Evolutionary conservation across 306 rosid species (phyloP).

Genomic region (Begonia loranthoides): DNA sequence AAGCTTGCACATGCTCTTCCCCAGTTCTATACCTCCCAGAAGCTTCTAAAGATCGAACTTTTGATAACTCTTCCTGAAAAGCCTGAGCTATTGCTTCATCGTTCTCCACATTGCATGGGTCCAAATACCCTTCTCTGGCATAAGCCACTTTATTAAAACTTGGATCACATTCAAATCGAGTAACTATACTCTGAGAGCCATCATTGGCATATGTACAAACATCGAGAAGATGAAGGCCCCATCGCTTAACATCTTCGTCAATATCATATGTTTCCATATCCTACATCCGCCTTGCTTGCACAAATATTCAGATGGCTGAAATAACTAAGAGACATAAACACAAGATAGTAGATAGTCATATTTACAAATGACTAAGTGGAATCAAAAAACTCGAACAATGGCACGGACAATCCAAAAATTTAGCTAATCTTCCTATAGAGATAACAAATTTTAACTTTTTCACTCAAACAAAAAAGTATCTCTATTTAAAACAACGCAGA

Average conservation of each 20-base stretch:
- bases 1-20: constrained; percentile 31
- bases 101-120: constrained; percentile 38
- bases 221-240: constrained; percentile 91
- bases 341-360: too few relatives aligned
- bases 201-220: constrained; percentile 54
- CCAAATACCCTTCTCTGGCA: constrained; percentile 61
- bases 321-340: constrained; percentile 16
- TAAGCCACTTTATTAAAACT: constrained; percentile 51
- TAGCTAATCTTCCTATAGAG: too few relatives aligned
- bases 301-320: constrained; percentile 11
- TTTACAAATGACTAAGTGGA: too few relatives aligned
- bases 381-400: too few relatives aligned
- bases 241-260: constrained; percentile 80
- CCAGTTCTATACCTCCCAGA: constrained; percentile 28
- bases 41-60: constrained; percentile 37
- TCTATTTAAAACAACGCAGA: too few relatives aligned
- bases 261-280: constrained; percentile 35
- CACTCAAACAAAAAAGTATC: too few relatives aligned
- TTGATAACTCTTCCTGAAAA: constrained; percentile 66
- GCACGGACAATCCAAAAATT: too few relatives aligned
- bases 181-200: constrained; percentile 27
- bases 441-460: too few relatives aligned
- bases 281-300: constrained; percentile 3
- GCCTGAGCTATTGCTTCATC: constrained; percentile 88
- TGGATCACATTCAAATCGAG: constrained; percentile 42